phyloP scores from a whole-genome alignment of 2,329 filamentous ascomycete species.

The Alternaria triticina region DNA sequence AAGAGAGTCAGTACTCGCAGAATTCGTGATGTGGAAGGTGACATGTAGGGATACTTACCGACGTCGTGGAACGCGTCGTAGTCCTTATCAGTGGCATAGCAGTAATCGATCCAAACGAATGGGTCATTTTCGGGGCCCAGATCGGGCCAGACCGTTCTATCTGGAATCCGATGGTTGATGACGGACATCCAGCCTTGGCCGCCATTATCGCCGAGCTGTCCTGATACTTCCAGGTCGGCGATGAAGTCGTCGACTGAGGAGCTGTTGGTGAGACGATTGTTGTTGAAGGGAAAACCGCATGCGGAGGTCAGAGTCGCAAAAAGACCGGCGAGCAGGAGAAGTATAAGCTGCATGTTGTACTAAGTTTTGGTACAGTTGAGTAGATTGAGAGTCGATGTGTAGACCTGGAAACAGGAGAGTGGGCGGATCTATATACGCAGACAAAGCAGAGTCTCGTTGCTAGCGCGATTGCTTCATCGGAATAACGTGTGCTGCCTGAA shows the following conservation, averaged over 20 bases:
- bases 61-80: not conserved
- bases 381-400: not conserved
- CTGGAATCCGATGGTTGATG: no score
- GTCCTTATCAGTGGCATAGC: not conserved
- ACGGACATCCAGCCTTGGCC: not conserved
- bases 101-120: not conserved
- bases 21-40: not conserved
- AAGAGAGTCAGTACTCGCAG: not conserved
- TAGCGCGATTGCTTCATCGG: not conserved
- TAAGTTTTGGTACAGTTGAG: not conserved
- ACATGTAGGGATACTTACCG: not conserved
- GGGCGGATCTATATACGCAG: not conserved
- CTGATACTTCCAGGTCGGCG: not conserved
- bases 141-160: no score
- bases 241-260: not conserved
- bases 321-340: not conserved
- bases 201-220: not conserved
- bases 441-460: not conserved
- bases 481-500: not conserved
- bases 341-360: not conserved
- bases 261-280: not conserved
- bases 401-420: not conserved
- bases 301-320: not conserved
- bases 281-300: not conserved
- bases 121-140: no score